A percentile compares a stretch with the other conserved stretches of the same genome.
phyloP scores from a whole-genome alignment of 768 basidiomycete genomes.

The Naematelia aurantialba region DNA sequence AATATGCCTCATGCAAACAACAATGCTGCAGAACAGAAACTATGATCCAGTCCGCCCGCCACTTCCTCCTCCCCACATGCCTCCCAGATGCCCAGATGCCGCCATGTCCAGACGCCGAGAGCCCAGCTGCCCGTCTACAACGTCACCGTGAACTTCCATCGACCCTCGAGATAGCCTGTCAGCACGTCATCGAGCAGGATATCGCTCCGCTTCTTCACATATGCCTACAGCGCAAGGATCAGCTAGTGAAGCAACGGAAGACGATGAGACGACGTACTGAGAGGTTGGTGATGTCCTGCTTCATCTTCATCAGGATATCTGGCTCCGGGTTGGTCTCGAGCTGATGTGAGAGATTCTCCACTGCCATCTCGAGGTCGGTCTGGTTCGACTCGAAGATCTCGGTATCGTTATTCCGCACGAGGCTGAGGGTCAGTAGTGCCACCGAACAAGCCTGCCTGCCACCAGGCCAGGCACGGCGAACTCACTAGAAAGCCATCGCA shows the following conservation, averaged over 20 bases:
- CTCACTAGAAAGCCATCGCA: conserved; percentile 90
- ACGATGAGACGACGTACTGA: conserved; percentile 58
- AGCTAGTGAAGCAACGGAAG: neutral
- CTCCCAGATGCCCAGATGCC: no score
- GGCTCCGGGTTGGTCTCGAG: conserved; percentile 87
- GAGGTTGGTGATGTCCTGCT: conserved; percentile 94
- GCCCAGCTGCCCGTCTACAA: no score
- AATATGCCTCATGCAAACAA: no score
- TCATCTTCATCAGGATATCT: conserved; percentile 71
- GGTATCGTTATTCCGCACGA: conserved; percentile 84
- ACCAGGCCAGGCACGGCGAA: no score
- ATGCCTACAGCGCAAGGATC: conserved; percentile 53
- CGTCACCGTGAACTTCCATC: conserved; percentile 38
- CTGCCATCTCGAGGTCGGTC: conserved; percentile 87
- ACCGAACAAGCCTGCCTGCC: no score
- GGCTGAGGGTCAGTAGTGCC: conserved; percentile 47
- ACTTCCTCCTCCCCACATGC: no score
- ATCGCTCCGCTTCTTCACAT: conserved; percentile 94
- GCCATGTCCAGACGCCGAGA: no score
- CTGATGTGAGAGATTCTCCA: conserved; percentile 89
- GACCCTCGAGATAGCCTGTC: conserved; percentile 72
- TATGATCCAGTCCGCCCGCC: no score
- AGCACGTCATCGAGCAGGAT: conserved; percentile 94
- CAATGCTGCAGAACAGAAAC: no score
- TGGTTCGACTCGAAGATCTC: conserved; percentile 97